phyloP scores from a whole-genome alignment of 2,329 filamentous ascomycete genomes.

The Scolecobasidium constrictum region DNA sequence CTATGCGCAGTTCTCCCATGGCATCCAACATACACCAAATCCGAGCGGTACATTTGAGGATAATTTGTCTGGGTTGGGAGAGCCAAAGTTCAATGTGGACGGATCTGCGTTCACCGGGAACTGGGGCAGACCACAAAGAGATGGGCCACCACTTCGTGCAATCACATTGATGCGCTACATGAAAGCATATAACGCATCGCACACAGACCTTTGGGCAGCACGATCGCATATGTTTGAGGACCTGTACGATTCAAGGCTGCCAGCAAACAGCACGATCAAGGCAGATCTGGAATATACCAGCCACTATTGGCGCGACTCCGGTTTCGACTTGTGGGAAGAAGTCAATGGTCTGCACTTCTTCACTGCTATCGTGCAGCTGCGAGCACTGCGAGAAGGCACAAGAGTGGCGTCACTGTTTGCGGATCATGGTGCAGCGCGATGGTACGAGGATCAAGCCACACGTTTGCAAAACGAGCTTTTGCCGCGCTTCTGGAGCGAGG shows the following conservation, averaged over 20 bases:
- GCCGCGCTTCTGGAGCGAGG: slow-evolving; percentile 25
- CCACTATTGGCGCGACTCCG: slow-evolving; percentile 28
- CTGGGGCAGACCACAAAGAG: slow-evolving; percentile 33
- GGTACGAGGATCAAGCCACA: slow-evolving; percentile 26
- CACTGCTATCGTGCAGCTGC: slow-evolving; percentile 26
- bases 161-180: slow-evolving; percentile 31
- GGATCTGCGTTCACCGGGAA: slow-evolving; percentile 24
- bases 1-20: slow-evolving; percentile 22
- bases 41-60: slow-evolving; percentile 25
- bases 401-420: slow-evolving; percentile 22
- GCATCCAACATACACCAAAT: slow-evolving; percentile 27
- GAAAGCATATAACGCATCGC: slow-evolving; percentile 27
- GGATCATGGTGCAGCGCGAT: slow-evolving; percentile 25
- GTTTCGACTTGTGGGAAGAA: slow-evolving; percentile 37
- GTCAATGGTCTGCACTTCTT: slow-evolving; percentile 32
- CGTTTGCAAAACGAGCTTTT: slow-evolving; percentile 21
- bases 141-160: slow-evolving; percentile 32
- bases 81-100: slow-evolving; percentile 31
- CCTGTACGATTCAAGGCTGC: slow-evolving; percentile 26
- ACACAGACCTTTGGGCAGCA: slow-evolving; percentile 25
- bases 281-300: slow-evolving; percentile 34
- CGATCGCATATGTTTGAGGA: slow-evolving; percentile 10
- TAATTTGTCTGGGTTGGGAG: slow-evolving; percentile 26
- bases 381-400: slow-evolving; percentile 24
- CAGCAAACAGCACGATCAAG: slow-evolving; percentile 30